Evolutionary conservation across 768 basidiomycete species (phyloP), one percentile per base, ranked within the genome.

Genomic region (Tremella fuciformis): DNA sequence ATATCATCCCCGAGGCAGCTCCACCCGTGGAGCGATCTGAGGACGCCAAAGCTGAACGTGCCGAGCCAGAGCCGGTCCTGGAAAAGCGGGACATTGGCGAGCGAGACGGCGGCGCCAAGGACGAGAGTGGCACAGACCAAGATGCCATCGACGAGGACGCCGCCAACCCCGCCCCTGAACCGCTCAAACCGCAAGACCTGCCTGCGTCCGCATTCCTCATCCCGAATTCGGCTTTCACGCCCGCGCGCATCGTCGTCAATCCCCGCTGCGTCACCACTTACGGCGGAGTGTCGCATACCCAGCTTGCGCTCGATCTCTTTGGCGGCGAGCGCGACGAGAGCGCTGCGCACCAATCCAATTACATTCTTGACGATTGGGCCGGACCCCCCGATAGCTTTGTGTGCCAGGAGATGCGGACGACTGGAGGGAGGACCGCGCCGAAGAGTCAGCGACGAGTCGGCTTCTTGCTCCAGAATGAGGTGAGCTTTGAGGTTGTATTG

Each of bases 181-280:
- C 76, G 11, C 60, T 76, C 38, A 63, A 65, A 52, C 64, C 69
- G 0, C 60, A 66, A 56, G 74, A 75, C 51, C 55, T 77, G 1
- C 75, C 77, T n/a, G 59, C 76, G 48, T 71, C 77, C 25, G 67
- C 77, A 18, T 74, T 79, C 75, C 62, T 77, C 13, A 88, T 91
- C 49, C 92, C 93, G 8, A 98, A 96, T 76, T 86, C 86, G 16
- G 86, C 86, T 8, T 96, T 93, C 78, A 78, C 75, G 18, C 87
- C 92, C 3, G 94, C 92, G 3, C 82, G 92, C 54, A 96, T 99
- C 67, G 76, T 99, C 64, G 87, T 99, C 56, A 98, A 98, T 71
- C 94, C 94, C 3, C 84, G 93, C 15, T 98, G 93, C 76, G 89
- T 94, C 53, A 98, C 94, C 37, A 98, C 94, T 19, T 99, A 99